These are phyloP conservation scores for Lentinula boryana DNA, from an alignment of 768 basidiomycete genomes.

Conservation along the genomic window DNA sequence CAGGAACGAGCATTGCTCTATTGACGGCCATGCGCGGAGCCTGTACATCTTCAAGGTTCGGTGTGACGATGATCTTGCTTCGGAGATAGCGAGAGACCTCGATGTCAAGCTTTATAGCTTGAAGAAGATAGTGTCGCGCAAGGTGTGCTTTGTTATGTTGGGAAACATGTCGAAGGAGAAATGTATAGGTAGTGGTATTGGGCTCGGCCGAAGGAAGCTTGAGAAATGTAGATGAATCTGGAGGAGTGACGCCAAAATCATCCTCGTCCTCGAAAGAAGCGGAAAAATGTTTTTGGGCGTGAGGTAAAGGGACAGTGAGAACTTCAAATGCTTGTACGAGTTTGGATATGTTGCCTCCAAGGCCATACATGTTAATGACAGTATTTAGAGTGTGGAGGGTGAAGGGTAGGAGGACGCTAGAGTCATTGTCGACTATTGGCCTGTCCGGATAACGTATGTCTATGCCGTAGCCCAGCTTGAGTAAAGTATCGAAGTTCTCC, in stretches of 20 bases:
- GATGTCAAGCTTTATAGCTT: constrained; percentile 45
- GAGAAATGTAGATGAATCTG: constrained; percentile 26
- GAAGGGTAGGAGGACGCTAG: constrained; percentile 36
- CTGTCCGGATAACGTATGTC: constrained; percentile 74
- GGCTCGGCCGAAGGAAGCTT: constrained; percentile 35
- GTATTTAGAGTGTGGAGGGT: constrained; percentile 68
- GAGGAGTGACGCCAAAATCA: constrained; percentile 41
- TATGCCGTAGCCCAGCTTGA: constrained; percentile 70
- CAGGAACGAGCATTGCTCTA: constrained; percentile 48
- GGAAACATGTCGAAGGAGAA: constrained; percentile 55
- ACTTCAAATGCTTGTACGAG: constrained; percentile 76
- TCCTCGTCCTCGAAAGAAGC: constrained; percentile 60
- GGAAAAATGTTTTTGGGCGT: constrained; percentile 38
- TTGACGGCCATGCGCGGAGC: constrained; percentile 54
- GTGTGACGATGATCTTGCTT: constrained; percentile 22
- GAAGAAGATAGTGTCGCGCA: constrained; percentile 60
- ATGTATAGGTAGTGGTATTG: constrained; percentile 62
- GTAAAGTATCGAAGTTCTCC: constrained; percentile 48
- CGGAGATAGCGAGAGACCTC: constrained; percentile 24
- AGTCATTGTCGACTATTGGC: constrained; percentile 38
- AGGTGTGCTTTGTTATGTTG: constrained; percentile 38
- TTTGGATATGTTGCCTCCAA: constrained; percentile 51
- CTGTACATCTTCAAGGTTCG: constrained; percentile 25
- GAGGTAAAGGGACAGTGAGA: constrained; percentile 65
- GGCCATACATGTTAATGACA: constrained; percentile 65